A percentile compares a stretch with the other conserved stretches of the same genome.
These are phyloP conservation scores for Rhodotorula sp. DNA, from an alignment of 1,284 basidiomycete species.

Conservation along the genomic window DNA sequence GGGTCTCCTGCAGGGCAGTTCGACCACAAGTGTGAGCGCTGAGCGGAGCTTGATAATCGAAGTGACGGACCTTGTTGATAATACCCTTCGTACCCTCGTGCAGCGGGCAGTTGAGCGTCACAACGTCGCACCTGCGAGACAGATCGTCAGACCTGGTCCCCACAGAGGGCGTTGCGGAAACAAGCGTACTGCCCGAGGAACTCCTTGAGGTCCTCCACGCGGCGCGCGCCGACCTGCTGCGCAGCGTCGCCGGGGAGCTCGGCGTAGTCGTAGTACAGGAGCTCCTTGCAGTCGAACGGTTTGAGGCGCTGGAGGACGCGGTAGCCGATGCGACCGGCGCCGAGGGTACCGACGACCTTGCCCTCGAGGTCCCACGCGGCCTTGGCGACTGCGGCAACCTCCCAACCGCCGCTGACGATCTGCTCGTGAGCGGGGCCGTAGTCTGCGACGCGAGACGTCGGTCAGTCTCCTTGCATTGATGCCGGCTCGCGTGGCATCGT, in stretches of 20 bases:
- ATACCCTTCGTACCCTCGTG: constrained; percentile 83
- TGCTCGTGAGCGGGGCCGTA: constrained; percentile 80
- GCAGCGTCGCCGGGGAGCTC: constrained; percentile 73
- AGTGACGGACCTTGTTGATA: constrained; percentile 50
- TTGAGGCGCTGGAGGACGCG: constrained; percentile 79
- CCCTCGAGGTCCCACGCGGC: constrained; percentile 76
- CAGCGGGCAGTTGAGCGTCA: constrained; percentile 87
- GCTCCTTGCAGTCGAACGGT: constrained; percentile 87
- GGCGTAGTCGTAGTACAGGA: constrained; percentile 80
- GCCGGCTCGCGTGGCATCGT: too few species aligned
- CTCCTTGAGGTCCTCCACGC: constrained; percentile 80
- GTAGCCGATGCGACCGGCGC: constrained; percentile 70
- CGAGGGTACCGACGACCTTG: constrained; percentile 58
- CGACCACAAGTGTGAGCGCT: not conserved
- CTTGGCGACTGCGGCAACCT: constrained; percentile 53
- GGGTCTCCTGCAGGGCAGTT: constrained; percentile 64
- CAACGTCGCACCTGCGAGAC: constrained; percentile 59
- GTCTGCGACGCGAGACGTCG: constrained; percentile 56
- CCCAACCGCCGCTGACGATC: constrained; percentile 80
- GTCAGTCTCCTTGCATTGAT: too few species aligned
- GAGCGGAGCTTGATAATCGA: too few species aligned
- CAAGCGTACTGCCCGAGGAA: constrained; percentile 72
- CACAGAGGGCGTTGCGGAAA: too few species aligned
- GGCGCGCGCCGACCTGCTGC: constrained; percentile 69
- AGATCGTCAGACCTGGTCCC: too few species aligned